Conservation (phyloP, 192 early-diverging fungal genomes). For the Mortierella hygrophila region DNA sequence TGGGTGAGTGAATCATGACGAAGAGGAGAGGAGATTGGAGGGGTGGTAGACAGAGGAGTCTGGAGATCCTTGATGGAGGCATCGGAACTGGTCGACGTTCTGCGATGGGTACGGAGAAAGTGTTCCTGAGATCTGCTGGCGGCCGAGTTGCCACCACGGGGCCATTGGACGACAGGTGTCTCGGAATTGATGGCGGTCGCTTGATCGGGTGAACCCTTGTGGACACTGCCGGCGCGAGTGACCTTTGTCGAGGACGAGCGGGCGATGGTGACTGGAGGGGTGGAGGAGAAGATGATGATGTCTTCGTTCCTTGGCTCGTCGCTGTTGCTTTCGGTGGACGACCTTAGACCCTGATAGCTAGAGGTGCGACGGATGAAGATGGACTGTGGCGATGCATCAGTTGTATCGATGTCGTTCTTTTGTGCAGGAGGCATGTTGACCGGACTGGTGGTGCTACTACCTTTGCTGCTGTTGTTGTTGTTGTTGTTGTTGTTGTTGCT, state of each 20-base stretch:
- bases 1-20: slow-evolving; percentile 14
- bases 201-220: slow-evolving; percentile 50
- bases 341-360: slow-evolving; percentile 34
- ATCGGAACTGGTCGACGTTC: slow-evolving; percentile 45
- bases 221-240: slow-evolving; percentile 18
- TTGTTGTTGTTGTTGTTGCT: not conserved
- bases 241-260: slow-evolving; percentile 28
- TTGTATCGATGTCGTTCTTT: not conserved
- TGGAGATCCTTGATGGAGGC: slow-evolving; percentile 47
- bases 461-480: not conserved
- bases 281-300: slow-evolving; percentile 55
- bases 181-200: slow-evolving; percentile 28
- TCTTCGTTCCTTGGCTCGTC: slow-evolving; percentile 28
- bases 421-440: not conserved
- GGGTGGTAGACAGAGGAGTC: slow-evolving; percentile 35
- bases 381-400: slow-evolving; percentile 13
- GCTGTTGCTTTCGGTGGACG: slow-evolving; percentile 14
- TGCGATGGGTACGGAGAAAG: slow-evolving; percentile 40
- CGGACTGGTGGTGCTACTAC: not conserved
- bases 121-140: slow-evolving; percentile 50
- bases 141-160: slow-evolving; percentile 39
- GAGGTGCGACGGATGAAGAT: slow-evolving; percentile 42
- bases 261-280: slow-evolving; percentile 42
- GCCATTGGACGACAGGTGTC: slow-evolving; percentile 45
- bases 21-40: slow-evolving; percentile 20